These are phyloP conservation scores for Endoconidiophora polonica DNA, from an alignment of 2,329 filamentous ascomycete species.

Conservation along the genomic window DNA sequence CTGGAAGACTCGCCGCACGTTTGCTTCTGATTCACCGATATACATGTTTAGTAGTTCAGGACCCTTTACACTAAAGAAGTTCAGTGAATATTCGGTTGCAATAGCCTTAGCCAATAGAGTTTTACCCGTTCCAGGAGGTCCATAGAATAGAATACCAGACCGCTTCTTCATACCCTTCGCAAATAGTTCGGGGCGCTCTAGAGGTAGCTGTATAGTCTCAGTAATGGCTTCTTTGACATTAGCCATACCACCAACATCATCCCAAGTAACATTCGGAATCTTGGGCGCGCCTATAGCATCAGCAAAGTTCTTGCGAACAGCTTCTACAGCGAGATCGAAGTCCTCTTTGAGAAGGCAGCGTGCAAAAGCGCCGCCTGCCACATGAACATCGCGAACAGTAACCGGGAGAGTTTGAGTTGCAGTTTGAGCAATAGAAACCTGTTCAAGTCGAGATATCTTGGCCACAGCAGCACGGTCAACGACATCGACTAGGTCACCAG, in stretches of 20 bases:
- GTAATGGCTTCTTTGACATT: slow-evolving; percentile 96
- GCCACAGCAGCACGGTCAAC: slow-evolving; percentile 77
- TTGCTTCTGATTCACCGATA: slow-evolving; percentile 85
- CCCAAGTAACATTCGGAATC: slow-evolving; percentile 93
- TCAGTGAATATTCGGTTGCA: slow-evolving; percentile 81
- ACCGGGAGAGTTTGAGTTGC: slow-evolving; percentile 24
- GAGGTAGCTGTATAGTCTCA: slow-evolving; percentile 86
- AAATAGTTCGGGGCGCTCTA: slow-evolving; percentile 84
- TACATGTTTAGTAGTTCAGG: slow-evolving; percentile 92
- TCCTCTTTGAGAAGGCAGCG: slow-evolving; percentile 66
- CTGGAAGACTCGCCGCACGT: slow-evolving; percentile 79
- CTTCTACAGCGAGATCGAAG: slow-evolving; percentile 85
- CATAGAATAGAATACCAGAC: slow-evolving; percentile 83
- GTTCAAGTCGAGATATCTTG: slow-evolving; percentile 57
- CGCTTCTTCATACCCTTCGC: slow-evolving; percentile 97
- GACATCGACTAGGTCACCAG: slow-evolving; percentile 85
- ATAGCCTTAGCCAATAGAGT: slow-evolving; percentile 87
- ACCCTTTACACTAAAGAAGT: slow-evolving; percentile 88
- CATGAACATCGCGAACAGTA: slow-evolving; percentile 65
- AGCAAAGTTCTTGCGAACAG: slow-evolving; percentile 92
- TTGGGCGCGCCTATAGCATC: slow-evolving; percentile 95
- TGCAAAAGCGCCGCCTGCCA: slow-evolving; percentile 68
- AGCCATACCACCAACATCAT: slow-evolving; percentile 81
- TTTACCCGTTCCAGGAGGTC: slow-evolving; percentile 80
- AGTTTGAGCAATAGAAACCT: slow-evolving; percentile 23